A percentile compares a stretch with the other conserved stretches of the same genome.
These are phyloP conservation scores for Teratosphaeria destructans DNA, from an alignment of 2,329 filamentous ascomycete genomes.

Conservation along the genomic window DNA sequence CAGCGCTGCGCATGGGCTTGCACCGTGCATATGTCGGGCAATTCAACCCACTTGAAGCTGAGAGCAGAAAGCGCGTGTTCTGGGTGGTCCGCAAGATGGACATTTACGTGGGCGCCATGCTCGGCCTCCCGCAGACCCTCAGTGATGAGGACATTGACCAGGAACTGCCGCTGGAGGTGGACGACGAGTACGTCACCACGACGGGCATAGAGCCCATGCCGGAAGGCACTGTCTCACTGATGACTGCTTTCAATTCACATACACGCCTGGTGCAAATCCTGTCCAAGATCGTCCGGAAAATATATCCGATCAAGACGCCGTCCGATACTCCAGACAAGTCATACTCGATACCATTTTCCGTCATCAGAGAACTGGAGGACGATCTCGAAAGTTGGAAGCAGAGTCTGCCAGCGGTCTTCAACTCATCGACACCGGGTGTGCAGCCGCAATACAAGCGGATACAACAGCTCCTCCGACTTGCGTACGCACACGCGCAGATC, in stretches of 20 bases:
- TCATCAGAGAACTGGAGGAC: constrained; percentile 53
- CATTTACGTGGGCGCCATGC: constrained; percentile 42
- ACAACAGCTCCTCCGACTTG: constrained; percentile 67
- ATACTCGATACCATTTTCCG: constrained; percentile 53
- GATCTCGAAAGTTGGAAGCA: constrained; percentile 55
- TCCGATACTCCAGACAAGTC: constrained; percentile 39
- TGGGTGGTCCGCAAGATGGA: constrained; percentile 44
- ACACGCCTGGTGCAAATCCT: constrained; percentile 47
- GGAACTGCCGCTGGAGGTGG: constrained; percentile 36
- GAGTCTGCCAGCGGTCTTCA: constrained; percentile 61
- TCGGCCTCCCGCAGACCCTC: constrained; percentile 39
- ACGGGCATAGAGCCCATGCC: constrained; percentile 44
- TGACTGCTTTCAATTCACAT: constrained; percentile 51
- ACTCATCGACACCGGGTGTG: constrained; percentile 58
- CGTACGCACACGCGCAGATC: constrained; percentile 75
- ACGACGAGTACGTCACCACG: constrained; percentile 42
- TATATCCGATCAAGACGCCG: constrained; percentile 51
- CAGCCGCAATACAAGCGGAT: constrained; percentile 55
- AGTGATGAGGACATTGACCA: constrained; percentile 42
- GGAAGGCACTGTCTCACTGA: constrained; percentile 43
- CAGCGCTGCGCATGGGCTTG: constrained; percentile 41
- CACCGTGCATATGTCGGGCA: constrained; percentile 38
- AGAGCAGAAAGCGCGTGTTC: constrained; percentile 41
- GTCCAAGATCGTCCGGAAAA: constrained; percentile 51
- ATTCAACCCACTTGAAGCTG: constrained; percentile 39